phyloP scores from a whole-genome alignment of 495 filamentous ascomycete species.

The Immersiella caudata region DNA sequence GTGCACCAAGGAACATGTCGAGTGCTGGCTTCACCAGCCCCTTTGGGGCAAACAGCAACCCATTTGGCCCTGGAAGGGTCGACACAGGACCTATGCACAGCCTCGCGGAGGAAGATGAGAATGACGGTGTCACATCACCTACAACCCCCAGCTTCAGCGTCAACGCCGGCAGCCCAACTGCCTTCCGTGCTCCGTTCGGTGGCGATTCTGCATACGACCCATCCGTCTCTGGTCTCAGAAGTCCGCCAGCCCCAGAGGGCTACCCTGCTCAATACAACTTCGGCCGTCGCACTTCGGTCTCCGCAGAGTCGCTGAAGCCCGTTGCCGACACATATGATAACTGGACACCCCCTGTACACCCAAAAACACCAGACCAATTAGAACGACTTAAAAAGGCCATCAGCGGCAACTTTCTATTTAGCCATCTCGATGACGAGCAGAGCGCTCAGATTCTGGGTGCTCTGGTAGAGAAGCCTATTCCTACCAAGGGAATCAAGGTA shows the following conservation, averaged over 20 bases:
- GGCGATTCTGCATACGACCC: constrained; percentile 48
- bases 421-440: constrained; percentile 91
- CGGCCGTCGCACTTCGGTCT: constrained; percentile 91
- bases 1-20: constrained; percentile 41
- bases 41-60: constrained; percentile 56
- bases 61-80: constrained; percentile 48
- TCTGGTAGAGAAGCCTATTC: constrained; percentile 91
- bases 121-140: constrained; percentile 58
- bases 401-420: constrained; percentile 89
- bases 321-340: constrained; percentile 79
- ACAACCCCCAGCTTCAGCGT: constrained; percentile 54
- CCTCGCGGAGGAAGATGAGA: constrained; percentile 64
- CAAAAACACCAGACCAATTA: constrained; percentile 81
- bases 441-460: constrained; percentile 84
- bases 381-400: constrained; percentile 79
- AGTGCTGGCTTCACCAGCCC: constrained; percentile 59
- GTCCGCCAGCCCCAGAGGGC: constrained; percentile 59
- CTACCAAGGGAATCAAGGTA: constrained; percentile 88
- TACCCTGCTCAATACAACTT: constrained; percentile 94
- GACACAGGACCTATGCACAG: constrained; percentile 50
- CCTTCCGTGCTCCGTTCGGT: constrained; percentile 51
- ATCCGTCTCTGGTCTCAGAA: constrained; percentile 42
- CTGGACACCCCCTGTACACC: constrained; percentile 84
- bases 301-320: constrained; percentile 93
- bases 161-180: constrained; percentile 23